Conservation (phyloP, 2,329 filamentous ascomycete species). For the Monilinia fructigena region DNA sequence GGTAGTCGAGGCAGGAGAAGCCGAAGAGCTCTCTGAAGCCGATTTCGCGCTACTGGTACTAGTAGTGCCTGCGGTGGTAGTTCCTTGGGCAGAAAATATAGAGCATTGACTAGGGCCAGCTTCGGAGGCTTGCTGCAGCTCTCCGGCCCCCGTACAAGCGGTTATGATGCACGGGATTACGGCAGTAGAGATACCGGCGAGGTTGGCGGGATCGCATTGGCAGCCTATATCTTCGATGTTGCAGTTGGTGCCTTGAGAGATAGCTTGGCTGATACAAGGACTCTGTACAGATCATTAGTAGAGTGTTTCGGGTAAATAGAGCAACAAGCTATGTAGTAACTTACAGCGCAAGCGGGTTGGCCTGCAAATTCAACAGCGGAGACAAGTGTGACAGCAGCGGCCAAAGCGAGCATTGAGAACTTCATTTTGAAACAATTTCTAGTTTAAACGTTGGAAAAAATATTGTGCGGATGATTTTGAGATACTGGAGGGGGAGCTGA, state of each 20-base stretch:
- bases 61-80: neutral
- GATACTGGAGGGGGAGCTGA: neutral
- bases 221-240: constrained; percentile 12
- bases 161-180: constrained; percentile 1
- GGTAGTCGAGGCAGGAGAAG: neutral
- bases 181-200: neutral
- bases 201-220: constrained; percentile 10
- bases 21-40: neutral
- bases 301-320: neutral
- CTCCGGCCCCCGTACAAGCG: neutral
- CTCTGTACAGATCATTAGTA: neutral
- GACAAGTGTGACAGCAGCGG: neutral
- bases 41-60: neutral
- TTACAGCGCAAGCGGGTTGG: constrained; percentile 11
- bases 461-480: neutral
- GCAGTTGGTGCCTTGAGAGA: constrained; percentile 10
- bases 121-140: constrained; percentile 1
- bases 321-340: neutral
- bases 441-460: neutral
- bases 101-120: neutral
- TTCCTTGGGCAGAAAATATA: neutral
- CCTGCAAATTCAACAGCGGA: constrained; percentile 2
- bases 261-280: constrained; percentile 1
- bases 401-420: constrained; percentile 12
- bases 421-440: constrained; percentile 7